Evolutionary conservation across 106 monocot species (phyloP).

Genomic region (Dendrobium chrysotoxum): DNA sequence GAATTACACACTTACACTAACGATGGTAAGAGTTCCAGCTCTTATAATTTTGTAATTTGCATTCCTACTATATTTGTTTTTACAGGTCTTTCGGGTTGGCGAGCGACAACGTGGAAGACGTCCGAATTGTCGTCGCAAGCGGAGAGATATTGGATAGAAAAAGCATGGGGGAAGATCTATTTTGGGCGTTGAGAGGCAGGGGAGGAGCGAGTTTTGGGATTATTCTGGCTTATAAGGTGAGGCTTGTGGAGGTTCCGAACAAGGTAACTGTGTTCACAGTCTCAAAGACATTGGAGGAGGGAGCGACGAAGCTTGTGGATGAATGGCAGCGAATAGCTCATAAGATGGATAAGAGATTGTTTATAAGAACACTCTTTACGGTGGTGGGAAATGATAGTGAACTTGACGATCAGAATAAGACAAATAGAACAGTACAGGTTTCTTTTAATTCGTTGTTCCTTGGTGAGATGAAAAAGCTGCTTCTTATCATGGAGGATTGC

Average conservation of each 20-base stretch:
- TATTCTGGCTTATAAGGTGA: constrained; percentile 33
- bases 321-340: constrained; percentile 4
- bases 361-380: neutral
- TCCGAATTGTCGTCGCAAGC: constrained; percentile 8
- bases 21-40: no score
- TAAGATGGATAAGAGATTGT: neutral
- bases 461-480: constrained; percentile 12
- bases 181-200: constrained; percentile 29
- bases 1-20: no score
- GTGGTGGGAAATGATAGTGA: neutral
- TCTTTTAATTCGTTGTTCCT: constrained; percentile 24
- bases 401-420: neutral
- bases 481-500: constrained; percentile 13
- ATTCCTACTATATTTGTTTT: no score
- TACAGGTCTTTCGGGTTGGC: constrained; percentile 17
- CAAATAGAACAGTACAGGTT: neutral
- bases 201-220: constrained; percentile 48
- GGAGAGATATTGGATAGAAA: constrained; percentile 15
- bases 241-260: constrained; percentile 21
- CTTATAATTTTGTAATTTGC: no score
- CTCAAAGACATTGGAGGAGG: neutral
- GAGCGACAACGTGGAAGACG: constrained; percentile 21
- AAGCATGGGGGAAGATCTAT: constrained; percentile 19
- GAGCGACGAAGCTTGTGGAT: neutral
- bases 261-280: constrained; percentile 1